phyloP scores from a whole-genome alignment of 177 flowering plant genomes.

The Vitis hybrid region DNA sequence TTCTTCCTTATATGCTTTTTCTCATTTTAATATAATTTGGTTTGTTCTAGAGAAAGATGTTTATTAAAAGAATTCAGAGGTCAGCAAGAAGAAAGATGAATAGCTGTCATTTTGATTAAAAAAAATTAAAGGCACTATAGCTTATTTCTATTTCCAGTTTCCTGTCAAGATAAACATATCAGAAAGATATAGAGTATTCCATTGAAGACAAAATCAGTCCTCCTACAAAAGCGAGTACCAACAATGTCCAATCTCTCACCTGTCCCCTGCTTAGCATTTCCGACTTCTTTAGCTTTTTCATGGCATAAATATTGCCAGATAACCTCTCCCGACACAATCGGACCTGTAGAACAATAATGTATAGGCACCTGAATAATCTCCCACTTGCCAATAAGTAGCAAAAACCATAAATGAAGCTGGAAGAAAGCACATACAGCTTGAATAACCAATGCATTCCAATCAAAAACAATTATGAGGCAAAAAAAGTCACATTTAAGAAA shows the following conservation, averaged over 20 bases:
- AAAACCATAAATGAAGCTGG: neutral
- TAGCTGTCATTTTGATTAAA: too few species aligned
- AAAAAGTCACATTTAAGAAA: neutral
- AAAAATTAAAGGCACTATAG: too few species aligned
- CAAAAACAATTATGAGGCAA: neutral
- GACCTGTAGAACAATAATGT: conserved; percentile 48
- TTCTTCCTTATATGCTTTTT: too few species aligned
- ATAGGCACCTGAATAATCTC: neutral
- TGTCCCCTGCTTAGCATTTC: conserved; percentile 98
- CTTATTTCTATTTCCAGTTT: too few species aligned
- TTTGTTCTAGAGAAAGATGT: too few species aligned
- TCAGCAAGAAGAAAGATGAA: neutral
- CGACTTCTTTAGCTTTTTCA: conserved; percentile 95
- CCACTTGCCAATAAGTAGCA: neutral
- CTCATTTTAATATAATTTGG: too few species aligned
- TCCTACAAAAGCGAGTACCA: too few species aligned
- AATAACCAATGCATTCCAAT: conserved; percentile 1
- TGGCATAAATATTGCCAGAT: conserved; percentile 86
- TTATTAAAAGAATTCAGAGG: too few species aligned
- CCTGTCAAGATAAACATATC: too few species aligned
- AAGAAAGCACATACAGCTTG: neutral
- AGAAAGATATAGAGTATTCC: too few species aligned
- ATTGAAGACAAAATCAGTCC: neutral
- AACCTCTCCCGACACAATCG: conserved; percentile 78
- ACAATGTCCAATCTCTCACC: conserved; percentile 40